phyloP scores from a whole-genome alignment of 2,329 filamentous ascomycete genomes.

The Penicillium sp. region DNA sequence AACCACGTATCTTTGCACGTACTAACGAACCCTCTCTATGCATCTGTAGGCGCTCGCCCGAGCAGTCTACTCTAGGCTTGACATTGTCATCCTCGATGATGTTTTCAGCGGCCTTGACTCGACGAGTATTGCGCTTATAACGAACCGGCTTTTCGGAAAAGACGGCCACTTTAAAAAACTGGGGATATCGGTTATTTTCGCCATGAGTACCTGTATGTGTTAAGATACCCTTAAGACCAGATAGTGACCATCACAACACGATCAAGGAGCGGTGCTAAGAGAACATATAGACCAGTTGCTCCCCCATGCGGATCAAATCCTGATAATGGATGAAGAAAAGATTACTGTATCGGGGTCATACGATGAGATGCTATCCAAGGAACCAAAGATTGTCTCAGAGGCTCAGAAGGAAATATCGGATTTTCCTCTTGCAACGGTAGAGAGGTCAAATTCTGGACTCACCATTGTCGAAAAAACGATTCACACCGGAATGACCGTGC shows the following conservation, averaged over 20 bases:
- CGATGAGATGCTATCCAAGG: neutral
- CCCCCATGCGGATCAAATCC: neutral
- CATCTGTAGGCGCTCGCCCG: slow-evolving; percentile 2
- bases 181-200: neutral
- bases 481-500: neutral
- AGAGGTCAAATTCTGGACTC: neutral
- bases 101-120: slow-evolving; percentile 6
- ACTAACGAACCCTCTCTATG: neutral
- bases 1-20: neutral
- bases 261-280: neutral
- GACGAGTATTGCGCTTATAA: neutral
- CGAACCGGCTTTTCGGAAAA: neutral
- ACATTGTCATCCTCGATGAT: slow-evolving; percentile 10
- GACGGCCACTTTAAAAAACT: neutral
- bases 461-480: neutral
- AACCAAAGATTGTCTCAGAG: neutral
- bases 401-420: neutral
- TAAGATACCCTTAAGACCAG: neutral
- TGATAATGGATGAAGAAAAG: neutral
- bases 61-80: slow-evolving; percentile 7
- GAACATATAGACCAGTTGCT: neutral
- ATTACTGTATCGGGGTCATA: neutral
- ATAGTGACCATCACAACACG: neutral
- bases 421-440: neutral
- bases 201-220: neutral